Percentiles rank a stretch among this genome's conserved stretches.
phyloP scores from a whole-genome alignment of 495 filamentous ascomycete species.

The Penicillium desertorum region DNA sequence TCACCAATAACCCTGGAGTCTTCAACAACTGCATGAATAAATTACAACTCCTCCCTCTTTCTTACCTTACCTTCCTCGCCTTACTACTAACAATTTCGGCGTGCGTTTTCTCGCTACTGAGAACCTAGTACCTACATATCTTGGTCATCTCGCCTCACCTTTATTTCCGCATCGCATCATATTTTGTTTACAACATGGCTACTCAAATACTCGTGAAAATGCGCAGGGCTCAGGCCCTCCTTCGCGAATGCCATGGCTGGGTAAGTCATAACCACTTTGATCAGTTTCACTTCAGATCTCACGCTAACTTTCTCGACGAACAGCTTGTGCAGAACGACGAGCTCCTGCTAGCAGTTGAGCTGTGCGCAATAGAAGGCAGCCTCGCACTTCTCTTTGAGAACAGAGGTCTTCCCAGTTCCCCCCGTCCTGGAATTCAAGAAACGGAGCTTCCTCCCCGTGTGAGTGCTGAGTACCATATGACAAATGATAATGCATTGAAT shows the following conservation, averaged over 20 bases:
- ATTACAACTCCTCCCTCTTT: not conserved
- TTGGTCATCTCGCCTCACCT: not conserved
- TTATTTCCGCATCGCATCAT: not conserved
- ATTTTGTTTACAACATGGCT: not conserved
- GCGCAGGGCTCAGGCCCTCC: not conserved
- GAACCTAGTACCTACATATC: not conserved
- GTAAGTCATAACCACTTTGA: not conserved
- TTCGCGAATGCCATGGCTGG: constrained; percentile 1
- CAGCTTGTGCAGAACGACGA: not conserved
- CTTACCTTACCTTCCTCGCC: not conserved
- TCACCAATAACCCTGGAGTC: not conserved
- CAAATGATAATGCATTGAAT: not conserved
- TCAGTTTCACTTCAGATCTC: not conserved
- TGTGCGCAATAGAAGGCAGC: not conserved
- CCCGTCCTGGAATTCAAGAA: not conserved
- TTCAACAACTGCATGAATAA: not conserved
- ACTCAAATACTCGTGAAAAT: not conserved
- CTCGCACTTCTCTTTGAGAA: not conserved
- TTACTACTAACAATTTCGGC: not conserved
- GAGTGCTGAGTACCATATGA: not conserved
- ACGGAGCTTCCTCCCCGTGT: not conserved
- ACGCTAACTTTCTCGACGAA: not conserved
- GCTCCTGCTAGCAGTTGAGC: not conserved
- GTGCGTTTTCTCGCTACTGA: not conserved
- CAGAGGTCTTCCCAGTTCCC: not conserved